A percentile compares a stretch with the other conserved stretches of the same genome.
Conservation (phyloP, 2,329 filamentous ascomycete species). For the Aspergillus intermedius region DNA sequence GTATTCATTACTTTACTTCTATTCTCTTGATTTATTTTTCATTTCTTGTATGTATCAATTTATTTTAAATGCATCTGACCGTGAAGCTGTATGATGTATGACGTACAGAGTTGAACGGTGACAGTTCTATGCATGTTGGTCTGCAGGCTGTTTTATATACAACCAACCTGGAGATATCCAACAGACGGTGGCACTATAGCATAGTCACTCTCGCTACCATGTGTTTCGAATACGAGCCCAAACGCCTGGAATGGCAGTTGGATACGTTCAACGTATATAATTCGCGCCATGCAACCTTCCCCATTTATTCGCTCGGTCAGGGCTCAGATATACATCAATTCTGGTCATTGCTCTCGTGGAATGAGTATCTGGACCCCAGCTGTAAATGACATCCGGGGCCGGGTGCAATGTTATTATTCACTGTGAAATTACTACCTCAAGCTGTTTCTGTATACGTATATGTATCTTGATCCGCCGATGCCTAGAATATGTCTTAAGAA, state of each 20-base stretch:
- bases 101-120: neutral
- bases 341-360: too few species aligned
- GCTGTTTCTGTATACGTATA: too few species aligned
- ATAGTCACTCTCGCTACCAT: neutral
- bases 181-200: neutral
- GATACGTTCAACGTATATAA: slow-evolving; percentile 6
- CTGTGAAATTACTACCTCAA: too few species aligned
- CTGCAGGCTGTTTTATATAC: neutral
- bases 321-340: neutral
- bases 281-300: slow-evolving; percentile 2
- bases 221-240: slow-evolving; percentile 5
- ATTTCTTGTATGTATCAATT: neutral
- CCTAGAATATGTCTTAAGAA: too few species aligned
- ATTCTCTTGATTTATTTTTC: too few species aligned
- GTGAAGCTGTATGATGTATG: neutral
- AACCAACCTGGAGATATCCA: neutral
- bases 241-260: slow-evolving; percentile 5
- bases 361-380: neutral
- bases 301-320: slow-evolving; percentile 1
- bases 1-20: too few species aligned
- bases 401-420: too few species aligned
- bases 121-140: neutral
- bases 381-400: neutral
- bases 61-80: neutral
- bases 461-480: too few species aligned